Evolutionary conservation across 1,139 yeast genomes (phyloP), one percentile per base, ranked within the genome.

Genomic region (Kluyveromyces marxianus): DNA sequence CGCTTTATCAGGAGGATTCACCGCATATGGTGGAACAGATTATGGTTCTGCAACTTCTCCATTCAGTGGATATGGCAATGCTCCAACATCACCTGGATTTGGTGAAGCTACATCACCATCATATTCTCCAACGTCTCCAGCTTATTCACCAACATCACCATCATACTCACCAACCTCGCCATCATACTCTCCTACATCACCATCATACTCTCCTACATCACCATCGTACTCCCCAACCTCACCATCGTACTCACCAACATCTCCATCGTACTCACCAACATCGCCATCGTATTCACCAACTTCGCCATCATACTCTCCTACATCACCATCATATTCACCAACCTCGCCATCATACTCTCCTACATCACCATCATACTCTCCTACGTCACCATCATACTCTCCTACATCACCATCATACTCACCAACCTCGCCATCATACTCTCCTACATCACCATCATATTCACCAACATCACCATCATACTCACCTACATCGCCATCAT

Each of bases 1-100:
- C 57, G 86, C 67, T 26, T 61, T 62, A 60, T 56, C 80, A 43
- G 98, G 98, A 53, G 96, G 97, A 3, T 84, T 90, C 60, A 88
- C 97, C 5, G 95, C 90, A 51, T 92, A 92, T 62, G 95, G 95
- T 50, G 84, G 83, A 42, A 75, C 75, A 14, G 71, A 72, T 29
- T 78, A 75, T 54, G 77, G 76, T 43, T 83, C 85, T 44, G 83
- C 84, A 5, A 74, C 89, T 5, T 82, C 83, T 37, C 83, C 84
- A 50, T 75, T 51, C 71, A 77, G 78, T 35, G 66, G 69, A 2
- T 68, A 65, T 44, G 65, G 78, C 29, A 83, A 80, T 62, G 79
- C 82, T 3, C 92, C 94, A 38, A 80, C 89, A 0, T 79, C 88
- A 2, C 94, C 94, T 53, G 83, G 83, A 2, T 63, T 63, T 49